phyloP scores from a whole-genome alignment of 768 basidiomycete genomes.

The Podaxis pistillaris region DNA sequence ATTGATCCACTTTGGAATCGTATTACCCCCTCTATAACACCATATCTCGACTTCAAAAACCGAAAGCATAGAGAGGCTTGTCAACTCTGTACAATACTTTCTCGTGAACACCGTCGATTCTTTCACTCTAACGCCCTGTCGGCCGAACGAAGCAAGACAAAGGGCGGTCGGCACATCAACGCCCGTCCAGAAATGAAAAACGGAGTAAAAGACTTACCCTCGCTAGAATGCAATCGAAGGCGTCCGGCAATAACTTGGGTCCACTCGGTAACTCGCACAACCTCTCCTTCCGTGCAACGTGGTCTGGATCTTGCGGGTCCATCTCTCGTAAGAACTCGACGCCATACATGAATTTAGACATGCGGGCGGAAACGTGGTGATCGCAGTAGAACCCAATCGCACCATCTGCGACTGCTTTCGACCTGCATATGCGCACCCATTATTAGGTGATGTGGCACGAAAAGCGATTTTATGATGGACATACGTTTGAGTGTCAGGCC shows the following conservation, averaged over 20 bases:
- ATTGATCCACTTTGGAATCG: constrained; percentile 72
- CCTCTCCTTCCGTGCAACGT: constrained; percentile 58
- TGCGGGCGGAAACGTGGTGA: constrained; percentile 78
- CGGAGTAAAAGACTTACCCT: constrained; percentile 42
- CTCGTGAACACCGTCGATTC: constrained; percentile 80
- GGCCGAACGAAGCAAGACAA: too few species aligned
- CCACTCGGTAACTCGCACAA: constrained; percentile 77
- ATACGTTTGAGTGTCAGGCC: constrained; percentile 80
- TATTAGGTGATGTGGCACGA: too few species aligned
- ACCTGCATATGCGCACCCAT: constrained; percentile 39
- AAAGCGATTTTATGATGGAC: constrained; percentile 16
- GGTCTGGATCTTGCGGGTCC: constrained; percentile 64
- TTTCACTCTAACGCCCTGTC: constrained; percentile 69
- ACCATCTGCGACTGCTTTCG: constrained; percentile 84
- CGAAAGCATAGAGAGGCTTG: constrained; percentile 69
- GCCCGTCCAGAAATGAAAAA: too few species aligned
- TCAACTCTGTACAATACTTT: constrained; percentile 82
- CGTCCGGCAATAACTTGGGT: constrained; percentile 75
- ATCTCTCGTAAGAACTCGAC: constrained; percentile 75
- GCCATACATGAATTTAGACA: constrained; percentile 81
- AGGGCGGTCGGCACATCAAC: too few species aligned
- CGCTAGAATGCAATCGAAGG: constrained; percentile 78
- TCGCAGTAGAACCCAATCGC: constrained; percentile 84
- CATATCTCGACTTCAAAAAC: constrained; percentile 85
- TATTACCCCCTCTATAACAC: constrained; percentile 78